Base-by-base conservation (phyloP, 2,329 filamentous ascomycete genomes). In the Colletotrichum sp. region DNA sequence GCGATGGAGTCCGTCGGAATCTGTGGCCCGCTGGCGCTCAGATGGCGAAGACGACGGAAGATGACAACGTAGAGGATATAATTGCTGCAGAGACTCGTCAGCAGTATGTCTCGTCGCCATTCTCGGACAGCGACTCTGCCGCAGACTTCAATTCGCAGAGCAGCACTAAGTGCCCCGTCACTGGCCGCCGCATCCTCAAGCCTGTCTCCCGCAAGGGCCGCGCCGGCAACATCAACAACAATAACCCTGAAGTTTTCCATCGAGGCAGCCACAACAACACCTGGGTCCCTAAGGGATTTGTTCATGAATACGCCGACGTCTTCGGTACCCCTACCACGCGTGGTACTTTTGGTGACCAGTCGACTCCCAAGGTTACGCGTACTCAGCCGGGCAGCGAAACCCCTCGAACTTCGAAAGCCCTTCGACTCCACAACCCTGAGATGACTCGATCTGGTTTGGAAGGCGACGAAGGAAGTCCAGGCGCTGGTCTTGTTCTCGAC, bases 181-280 rank as follows among this genome's bases (percentile, higher is more conserved):
- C 18, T 28, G 34, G 57, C 12, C 57, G 71, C 18, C 57, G 26
- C n/a, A 74, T 74, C 12, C 67, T 74, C 16, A 55, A 65, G 26
- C 71, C 71, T 24, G 43, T 74, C 67, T 71, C 71, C 39, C 59
- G 59, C 32, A 43, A 70, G 67, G 43, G 57, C 32, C 71, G 59
- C 18, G 28, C 59, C 43, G 34, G 26, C 15, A 26, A 24, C 12
- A 55, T 5, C 12, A 63, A 24, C 15, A 55, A 21, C 26, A 63
- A 34, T 10, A 7, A 52, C 36, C n/a, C 32, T 24, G 30, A 32
- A 9, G n/a, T 26, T n/a, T 55, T 16, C 18, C 32, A n/a, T 48
- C 28, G 5, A 15, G 39, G 15, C 26, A 18, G 16, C 28, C 13
- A 13, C 15, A n/a, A 39, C 10, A 67, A 43, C 18, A 26, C 63